Percentiles rank a stretch among this genome's conserved stretches.
These are phyloP conservation scores for Leccinum barrowsii DNA, from an alignment of 768 basidiomycete genomes.

Conservation along the genomic window DNA sequence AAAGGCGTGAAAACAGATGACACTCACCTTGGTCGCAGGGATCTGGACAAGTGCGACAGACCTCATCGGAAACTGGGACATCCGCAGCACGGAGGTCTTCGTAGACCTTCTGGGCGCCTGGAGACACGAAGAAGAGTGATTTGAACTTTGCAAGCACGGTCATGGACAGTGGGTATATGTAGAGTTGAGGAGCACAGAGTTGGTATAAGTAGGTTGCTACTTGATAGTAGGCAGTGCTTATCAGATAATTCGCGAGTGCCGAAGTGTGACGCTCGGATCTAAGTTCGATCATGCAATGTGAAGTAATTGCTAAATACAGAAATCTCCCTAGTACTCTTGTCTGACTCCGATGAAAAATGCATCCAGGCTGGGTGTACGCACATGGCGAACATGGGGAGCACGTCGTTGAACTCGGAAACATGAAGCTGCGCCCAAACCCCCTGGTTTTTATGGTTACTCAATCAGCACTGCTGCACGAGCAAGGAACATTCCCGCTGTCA, in stretches of 20 bases:
- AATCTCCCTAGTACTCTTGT: too few relatives aligned
- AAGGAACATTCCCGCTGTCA: too few relatives aligned
- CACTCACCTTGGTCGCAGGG: conserved; percentile 68
- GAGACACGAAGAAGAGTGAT: conserved; percentile 11
- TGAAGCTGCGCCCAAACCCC: too few relatives aligned
- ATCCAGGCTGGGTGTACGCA: too few relatives aligned
- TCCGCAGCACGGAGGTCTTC: conserved; percentile 51
- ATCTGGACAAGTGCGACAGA: conserved; percentile 72
- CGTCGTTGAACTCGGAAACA: too few relatives aligned
- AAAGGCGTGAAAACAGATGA: conserved; percentile 26
- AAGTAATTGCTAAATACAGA: too few relatives aligned
- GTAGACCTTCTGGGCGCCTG: conserved; percentile 40
- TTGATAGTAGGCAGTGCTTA: neutral
- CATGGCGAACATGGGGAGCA: too few relatives aligned
- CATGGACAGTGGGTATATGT: conserved; percentile 12
- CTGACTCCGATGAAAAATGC: too few relatives aligned
- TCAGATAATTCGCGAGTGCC: conserved; percentile 1
- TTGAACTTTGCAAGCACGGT: conserved; percentile 25
- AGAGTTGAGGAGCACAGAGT: neutral
- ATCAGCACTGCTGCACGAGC: too few relatives aligned
- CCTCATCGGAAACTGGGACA: conserved; percentile 63
- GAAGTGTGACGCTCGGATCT: neutral
- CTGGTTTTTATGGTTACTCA: too few relatives aligned
- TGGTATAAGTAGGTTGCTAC: neutral
- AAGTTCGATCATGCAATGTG: neutral